These are phyloP conservation scores for Micractinium conductrix DNA, from an alignment of 139 green algal genomes.

Conservation along the genomic window DNA sequence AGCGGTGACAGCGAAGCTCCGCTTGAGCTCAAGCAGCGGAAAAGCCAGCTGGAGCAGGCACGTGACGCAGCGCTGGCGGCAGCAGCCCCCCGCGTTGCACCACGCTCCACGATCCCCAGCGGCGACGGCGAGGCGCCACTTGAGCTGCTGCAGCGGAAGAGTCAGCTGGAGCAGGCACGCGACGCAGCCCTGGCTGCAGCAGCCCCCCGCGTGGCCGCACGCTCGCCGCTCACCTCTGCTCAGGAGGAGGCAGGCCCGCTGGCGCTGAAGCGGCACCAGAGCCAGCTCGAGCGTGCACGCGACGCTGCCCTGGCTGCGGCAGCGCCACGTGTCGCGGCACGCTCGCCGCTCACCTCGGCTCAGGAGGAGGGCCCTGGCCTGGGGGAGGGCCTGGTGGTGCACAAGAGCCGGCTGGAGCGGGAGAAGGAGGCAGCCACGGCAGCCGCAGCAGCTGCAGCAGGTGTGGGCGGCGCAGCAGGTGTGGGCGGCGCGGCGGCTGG, in stretches of 20 bases:
- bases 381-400: background rate
- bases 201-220: background rate
- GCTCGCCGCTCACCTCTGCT: background rate
- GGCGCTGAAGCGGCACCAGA: conserved; percentile 9
- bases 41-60: conserved; percentile 2
- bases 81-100: background rate
- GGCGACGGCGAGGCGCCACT: too few relatives aligned
- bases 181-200: background rate
- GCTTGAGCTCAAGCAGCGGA: background rate
- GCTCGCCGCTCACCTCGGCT: background rate
- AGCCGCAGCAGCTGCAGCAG: background rate
- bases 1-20: too few relatives aligned
- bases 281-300: conserved; percentile 14
- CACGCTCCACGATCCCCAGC: too few relatives aligned
- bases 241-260: background rate
- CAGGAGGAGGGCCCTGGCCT: background rate
- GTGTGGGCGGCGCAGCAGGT: background rate
- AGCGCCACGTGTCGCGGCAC: background rate
- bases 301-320: conserved; percentile 30
- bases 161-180: background rate
- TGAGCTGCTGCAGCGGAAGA: background rate
- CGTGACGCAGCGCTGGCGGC: conserved; percentile 15
- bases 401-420: conserved; percentile 32
- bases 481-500: background rate
- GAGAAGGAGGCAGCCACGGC: conserved; percentile 24